Conservation (phyloP, 495 filamentous ascomycete genomes). For the Symbiotaphrina buchneri region DNA sequence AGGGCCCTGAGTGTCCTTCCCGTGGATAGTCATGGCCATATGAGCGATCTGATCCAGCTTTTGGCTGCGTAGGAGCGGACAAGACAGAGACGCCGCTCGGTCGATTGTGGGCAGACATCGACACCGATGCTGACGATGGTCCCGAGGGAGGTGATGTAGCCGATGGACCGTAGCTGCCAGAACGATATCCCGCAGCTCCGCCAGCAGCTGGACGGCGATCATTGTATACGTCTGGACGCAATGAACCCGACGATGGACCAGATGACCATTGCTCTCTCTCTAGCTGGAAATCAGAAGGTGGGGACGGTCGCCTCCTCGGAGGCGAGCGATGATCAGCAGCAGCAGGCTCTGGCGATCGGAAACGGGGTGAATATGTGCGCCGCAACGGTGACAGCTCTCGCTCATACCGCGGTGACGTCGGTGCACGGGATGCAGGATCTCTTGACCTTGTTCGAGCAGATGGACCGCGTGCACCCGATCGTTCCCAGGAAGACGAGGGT, state of each 20-base stretch:
- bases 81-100: conserved; percentile 24
- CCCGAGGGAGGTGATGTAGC: conserved; percentile 18
- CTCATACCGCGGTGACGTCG: conserved; percentile 2
- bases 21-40: not conserved
- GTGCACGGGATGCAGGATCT: too few species aligned
- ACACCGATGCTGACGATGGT: conserved; percentile 21
- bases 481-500: not conserved
- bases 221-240: not conserved
- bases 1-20: not conserved
- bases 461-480: too few species aligned
- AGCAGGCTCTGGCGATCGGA: too few species aligned
- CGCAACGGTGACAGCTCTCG: conserved; percentile 1
- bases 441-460: too few species aligned
- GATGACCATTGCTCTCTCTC: not conserved
- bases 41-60: conserved; percentile 16
- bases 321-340: conserved; percentile 3
- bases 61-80: conserved; percentile 36
- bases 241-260: not conserved
- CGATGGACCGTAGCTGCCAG: not conserved
- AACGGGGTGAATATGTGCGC: not conserved
- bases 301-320: conserved; percentile 1
- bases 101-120: conserved; percentile 23
- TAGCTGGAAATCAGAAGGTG: not conserved
- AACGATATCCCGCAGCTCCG: not conserved
- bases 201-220: not conserved